Base-by-base conservation (phyloP, 495 filamentous ascomycete genomes). In the Aspergillus hancockii region DNA sequence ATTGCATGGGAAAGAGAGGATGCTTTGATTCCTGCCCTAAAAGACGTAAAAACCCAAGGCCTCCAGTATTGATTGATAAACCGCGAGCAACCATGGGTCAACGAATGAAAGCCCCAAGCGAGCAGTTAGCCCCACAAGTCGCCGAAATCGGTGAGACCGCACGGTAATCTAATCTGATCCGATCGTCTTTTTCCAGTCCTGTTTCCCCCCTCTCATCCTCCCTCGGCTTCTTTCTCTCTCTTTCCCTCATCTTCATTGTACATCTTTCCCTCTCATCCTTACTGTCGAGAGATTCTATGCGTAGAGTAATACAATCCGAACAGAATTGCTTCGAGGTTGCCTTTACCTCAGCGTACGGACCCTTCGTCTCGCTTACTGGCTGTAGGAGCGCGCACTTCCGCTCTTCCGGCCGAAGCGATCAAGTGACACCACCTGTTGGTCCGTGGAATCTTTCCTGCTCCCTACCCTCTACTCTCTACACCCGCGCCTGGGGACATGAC, bases 151-250 rank as follows among this genome's bases (percentile, higher is more conserved):
- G 66, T 52, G 47, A 52, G 54, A 54, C 18, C 68, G 50, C 66
- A 71, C 68, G 66, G 69, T 66, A 68, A 71, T 71, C 66, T 71
- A 67, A 79, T 79, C 76, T 75, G 72, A 79, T 79, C 76, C 71
- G 74, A 78, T 72, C 69, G 30, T 61, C 57, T 71, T 73, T 67
- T 54, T 43, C 54, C 58, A 38, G 38, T 47, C 32, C 23, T 59
- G 30, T 52, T 54, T 59, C 40, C 55, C 47, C 53, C 52, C 53
- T 40, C 55, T 30, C 31, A 36, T 40, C 47, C 21, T 66, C 22
- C n/a, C 54, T 47, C 18, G 38, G 52, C 45, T 53, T 32, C 40
- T 32, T 41, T 55, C 30, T 64, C n/a, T 41, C 36, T 46, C n/a
- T 60, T 41, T 32, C 22, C 46, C 55, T 51, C 4, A 18, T 23